phyloP scores from a whole-genome alignment of 768 basidiomycete genomes.

The Trichaptum fuscoviolaceum region DNA sequence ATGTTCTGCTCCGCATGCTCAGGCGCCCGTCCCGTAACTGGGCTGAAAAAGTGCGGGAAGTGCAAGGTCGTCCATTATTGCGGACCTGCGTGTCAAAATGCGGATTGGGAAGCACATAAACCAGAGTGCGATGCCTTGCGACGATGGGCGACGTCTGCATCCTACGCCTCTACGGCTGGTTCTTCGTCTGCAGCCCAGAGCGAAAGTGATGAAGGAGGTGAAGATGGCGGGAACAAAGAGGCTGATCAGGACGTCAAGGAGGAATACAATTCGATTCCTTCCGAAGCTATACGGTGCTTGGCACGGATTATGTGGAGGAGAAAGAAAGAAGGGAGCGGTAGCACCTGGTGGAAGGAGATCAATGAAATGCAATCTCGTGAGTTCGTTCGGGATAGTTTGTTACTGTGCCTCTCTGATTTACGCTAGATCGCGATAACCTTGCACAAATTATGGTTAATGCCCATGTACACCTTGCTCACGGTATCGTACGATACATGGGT shows the following conservation, averaged over 20 bases:
- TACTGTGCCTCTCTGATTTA: constrained; percentile 6
- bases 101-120: constrained; percentile 74
- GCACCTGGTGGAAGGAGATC: constrained; percentile 54
- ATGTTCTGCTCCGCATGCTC: constrained; percentile 69
- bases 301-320: constrained; percentile 68
- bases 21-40: constrained; percentile 27
- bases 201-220: background rate
- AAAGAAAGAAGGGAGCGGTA: constrained; percentile 47
- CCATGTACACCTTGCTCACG: constrained; percentile 68
- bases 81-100: constrained; percentile 57
- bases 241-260: background rate
- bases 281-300: constrained; percentile 75
- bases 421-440: constrained; percentile 52
- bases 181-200: background rate
- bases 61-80: constrained; percentile 78
- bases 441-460: constrained; percentile 44
- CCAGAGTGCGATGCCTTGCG: constrained; percentile 70
- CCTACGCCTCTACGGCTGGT: constrained; percentile 27
- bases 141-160: constrained; percentile 47
- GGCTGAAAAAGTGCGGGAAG: constrained; percentile 64
- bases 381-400: constrained; percentile 20
- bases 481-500: constrained; percentile 66
- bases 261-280: constrained; percentile 44
- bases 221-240: background rate
- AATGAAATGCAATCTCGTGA: constrained; percentile 72